Evolutionary conservation across 108 stramenopile species (phyloP), one percentile per base, ranked within the genome.

Genomic region (Discostella pseudostelligera): DNA sequence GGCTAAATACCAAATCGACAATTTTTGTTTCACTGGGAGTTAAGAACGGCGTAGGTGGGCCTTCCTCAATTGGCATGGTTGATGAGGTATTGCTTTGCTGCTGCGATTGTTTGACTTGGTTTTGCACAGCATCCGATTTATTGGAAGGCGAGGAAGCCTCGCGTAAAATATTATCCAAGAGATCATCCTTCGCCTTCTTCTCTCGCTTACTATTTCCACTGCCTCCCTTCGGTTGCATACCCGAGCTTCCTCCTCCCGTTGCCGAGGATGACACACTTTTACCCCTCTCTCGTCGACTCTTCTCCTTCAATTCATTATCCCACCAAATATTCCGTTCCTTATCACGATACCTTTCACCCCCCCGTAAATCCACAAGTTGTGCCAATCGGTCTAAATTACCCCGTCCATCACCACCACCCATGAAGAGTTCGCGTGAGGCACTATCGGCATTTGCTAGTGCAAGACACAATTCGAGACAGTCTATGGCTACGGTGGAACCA

Each of bases 91-190:
- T 54, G 39, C 60, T 39, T 20, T 48, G 14, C 9, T 48, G 14
- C 9, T 43, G 39, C 24, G 45, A 47, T 56, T 39, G 36, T 4
- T 56, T 39, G 13, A 28, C 29, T 56, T 43, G 42, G 9, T 58
- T 39, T 19, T 35, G 19, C 28, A 50, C 14, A 20, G 37, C 19
- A 25, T 37, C 56, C 35, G 25, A 24, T 62, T 53, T 65, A 48
- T 46, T 39, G n/a, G 59, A 51, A 35, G 32, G 58, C 37, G 62
- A 37, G 25, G 59, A 54, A 4, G 67, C 67, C 21, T 67, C 75
- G 14, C 61, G 56, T 39, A 92, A 61, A 58, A 92, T 76, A 44
- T 81, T 69, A 79, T 92, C 90, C 62, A 92, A 72, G 48, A 86
- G 85, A 61, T 92, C 90, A 45, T 84, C 81, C 29, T 74, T 72